These are phyloP conservation scores for Setomelanomma holmii DNA, from an alignment of 2,329 filamentous ascomycete genomes.

Conservation along the genomic window DNA sequence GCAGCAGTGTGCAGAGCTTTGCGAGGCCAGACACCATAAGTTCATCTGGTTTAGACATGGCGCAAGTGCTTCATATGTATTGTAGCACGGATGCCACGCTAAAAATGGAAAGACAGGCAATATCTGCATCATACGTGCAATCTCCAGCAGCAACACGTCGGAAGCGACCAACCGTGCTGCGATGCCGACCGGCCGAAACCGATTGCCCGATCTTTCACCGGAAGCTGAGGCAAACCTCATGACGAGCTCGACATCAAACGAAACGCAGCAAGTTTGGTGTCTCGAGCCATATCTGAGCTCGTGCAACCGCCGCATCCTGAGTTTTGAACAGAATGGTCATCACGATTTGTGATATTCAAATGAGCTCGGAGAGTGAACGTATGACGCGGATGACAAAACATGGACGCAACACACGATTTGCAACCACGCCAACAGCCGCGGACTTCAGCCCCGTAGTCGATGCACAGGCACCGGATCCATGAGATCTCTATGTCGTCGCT, in stretches of 20 bases:
- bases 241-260: constrained; percentile 13
- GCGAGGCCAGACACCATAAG: background rate
- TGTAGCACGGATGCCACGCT: constrained; percentile 7
- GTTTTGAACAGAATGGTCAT: background rate
- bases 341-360: constrained; percentile 4
- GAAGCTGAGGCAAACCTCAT: constrained; percentile 6
- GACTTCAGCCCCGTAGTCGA: constrained; percentile 2
- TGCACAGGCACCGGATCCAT: constrained; percentile 10
- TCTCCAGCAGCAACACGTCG: constrained; percentile 12
- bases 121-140: constrained; percentile 5
- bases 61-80: constrained; percentile 2
- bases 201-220: constrained; percentile 7
- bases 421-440: constrained; percentile 19
- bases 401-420: constrained; percentile 12
- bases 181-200: constrained; percentile 17
- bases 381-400: constrained; percentile 27
- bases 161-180: constrained; percentile 14
- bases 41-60: background rate
- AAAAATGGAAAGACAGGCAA: constrained; percentile 7
- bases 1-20: background rate
- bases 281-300: background rate
- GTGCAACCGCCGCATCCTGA: too few relatives aligned
- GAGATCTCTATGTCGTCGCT: constrained; percentile 14
- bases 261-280: background rate
- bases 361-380: background rate